These are phyloP conservation scores for Leccinum pellstonianum DNA, from an alignment of 768 basidiomycete genomes.

Conservation along the genomic window DNA sequence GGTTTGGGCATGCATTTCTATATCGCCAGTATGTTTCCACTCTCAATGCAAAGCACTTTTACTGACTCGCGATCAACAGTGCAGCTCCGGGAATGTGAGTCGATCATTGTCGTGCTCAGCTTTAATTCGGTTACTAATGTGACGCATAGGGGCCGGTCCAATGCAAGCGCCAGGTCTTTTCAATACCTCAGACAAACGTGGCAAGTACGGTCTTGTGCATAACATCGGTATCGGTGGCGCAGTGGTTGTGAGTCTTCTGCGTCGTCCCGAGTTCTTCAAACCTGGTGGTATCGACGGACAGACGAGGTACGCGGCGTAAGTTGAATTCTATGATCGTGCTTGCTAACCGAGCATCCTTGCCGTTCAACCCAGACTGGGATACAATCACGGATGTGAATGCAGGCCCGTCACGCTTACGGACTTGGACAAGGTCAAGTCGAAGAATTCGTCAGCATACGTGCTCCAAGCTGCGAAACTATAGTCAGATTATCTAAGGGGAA, in stretches of 20 bases:
- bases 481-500: too few relatives aligned
- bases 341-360: background rate
- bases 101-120: background rate
- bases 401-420: conserved; percentile 60
- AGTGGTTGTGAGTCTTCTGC: conserved; percentile 71
- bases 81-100: conserved; percentile 69
- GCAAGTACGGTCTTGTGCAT: conserved; percentile 79
- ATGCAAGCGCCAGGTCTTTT: conserved; percentile 80
- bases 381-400: conserved; percentile 75
- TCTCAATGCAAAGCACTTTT: background rate
- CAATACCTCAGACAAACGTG: conserved; percentile 56
- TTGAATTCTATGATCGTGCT: background rate
- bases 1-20: conserved; percentile 88
- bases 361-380: conserved; percentile 57
- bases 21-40: conserved; percentile 58
- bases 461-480: conserved; percentile 23
- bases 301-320: conserved; percentile 45
- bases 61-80: conserved; percentile 38
- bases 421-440: conserved; percentile 75
- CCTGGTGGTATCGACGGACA: conserved; percentile 67
- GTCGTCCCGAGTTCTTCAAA: conserved; percentile 74
- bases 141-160: conserved; percentile 67
- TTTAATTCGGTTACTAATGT: conserved; percentile 40
- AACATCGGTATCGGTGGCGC: conserved; percentile 84
- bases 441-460: conserved; percentile 48